Conservation (phyloP, 495 filamentous ascomycete genomes). For the Penicillium verhagenii region DNA sequence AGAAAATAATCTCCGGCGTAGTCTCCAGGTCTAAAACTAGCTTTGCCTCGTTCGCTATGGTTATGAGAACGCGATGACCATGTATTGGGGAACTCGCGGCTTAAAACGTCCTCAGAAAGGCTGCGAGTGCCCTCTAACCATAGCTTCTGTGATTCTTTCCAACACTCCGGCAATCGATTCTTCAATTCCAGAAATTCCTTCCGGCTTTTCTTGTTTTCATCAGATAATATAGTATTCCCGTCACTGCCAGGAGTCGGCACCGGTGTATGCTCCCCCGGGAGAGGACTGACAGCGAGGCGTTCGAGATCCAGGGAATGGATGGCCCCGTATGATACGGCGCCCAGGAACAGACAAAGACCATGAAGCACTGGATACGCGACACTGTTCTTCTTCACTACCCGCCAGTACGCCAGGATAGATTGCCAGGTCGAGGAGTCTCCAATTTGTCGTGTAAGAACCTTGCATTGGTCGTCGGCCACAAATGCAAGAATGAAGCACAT, state of each 20-base stretch:
- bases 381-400: slow-evolving; percentile 41
- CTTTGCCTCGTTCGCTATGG: slow-evolving; percentile 38
- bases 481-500: slow-evolving; percentile 52
- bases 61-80: slow-evolving; percentile 43
- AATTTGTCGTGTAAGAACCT: slow-evolving; percentile 29
- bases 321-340: slow-evolving; percentile 47
- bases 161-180: slow-evolving; percentile 38
- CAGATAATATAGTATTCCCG: slow-evolving; percentile 29
- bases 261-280: slow-evolving; percentile 41
- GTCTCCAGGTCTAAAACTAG: slow-evolving; percentile 33
- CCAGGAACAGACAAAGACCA: slow-evolving; percentile 45
- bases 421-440: slow-evolving; percentile 47
- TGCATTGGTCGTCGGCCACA: slow-evolving; percentile 45
- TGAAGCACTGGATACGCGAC: slow-evolving; percentile 36
- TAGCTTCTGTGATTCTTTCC: slow-evolving; percentile 40
- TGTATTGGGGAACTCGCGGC: slow-evolving; percentile 43
- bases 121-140: slow-evolving; percentile 47
- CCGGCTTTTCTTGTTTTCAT: slow-evolving; percentile 35
- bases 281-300: slow-evolving; percentile 37
- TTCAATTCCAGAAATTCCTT: slow-evolving; percentile 44
- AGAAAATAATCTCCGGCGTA: slow-evolving; percentile 45
- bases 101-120: slow-evolving; percentile 44
- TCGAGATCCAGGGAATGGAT: slow-evolving; percentile 48
- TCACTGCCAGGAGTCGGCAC: slow-evolving; percentile 42
- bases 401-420: slow-evolving; percentile 50